These are phyloP conservation scores for Volvox africanus DNA, from an alignment of 139 green algal species.

Conservation along the genomic window DNA sequence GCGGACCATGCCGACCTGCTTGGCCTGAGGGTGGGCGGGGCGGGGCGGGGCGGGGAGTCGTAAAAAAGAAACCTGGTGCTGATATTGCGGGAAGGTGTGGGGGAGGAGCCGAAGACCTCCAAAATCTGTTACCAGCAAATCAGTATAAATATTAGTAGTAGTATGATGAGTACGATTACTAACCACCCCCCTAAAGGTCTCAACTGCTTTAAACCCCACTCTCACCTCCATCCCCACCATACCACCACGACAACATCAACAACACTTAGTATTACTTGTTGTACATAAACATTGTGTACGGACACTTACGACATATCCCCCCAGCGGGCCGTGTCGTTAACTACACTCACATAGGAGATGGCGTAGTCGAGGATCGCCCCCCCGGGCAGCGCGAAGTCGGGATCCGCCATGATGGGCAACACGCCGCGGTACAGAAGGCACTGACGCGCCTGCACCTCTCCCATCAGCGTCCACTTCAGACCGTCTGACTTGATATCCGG, in stretches of 20 bases:
- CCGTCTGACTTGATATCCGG: conserved; percentile 40
- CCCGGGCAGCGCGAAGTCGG: conserved; percentile 34
- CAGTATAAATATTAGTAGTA: too few species aligned
- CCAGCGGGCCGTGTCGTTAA: too few species aligned
- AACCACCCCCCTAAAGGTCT: too few species aligned
- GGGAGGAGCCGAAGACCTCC: background rate
- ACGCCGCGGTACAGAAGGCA: conserved; percentile 72
- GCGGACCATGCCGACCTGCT: conserved; percentile 49
- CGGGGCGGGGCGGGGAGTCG: background rate
- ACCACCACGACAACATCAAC: too few species aligned
- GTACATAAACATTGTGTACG: too few species aligned
- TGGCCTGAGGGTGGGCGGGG: conserved; percentile 50
- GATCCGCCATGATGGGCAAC: conserved; percentile 65
- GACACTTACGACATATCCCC: too few species aligned
- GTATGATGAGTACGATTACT: too few species aligned
- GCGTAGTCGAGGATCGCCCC: conserved; percentile 54
- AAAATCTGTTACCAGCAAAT: too few species aligned
- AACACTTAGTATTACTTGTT: too few species aligned
- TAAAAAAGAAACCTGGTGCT: too few species aligned
- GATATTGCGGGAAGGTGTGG: background rate
- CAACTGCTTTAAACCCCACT: too few species aligned
- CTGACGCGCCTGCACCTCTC: conserved; percentile 63
- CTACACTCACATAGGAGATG: conserved; percentile 36
- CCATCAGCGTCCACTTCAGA: conserved; percentile 56
- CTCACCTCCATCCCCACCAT: too few species aligned